Conservation (phyloP, 371 early-diverging fungal species). For the Mortierella sp. region DNA sequence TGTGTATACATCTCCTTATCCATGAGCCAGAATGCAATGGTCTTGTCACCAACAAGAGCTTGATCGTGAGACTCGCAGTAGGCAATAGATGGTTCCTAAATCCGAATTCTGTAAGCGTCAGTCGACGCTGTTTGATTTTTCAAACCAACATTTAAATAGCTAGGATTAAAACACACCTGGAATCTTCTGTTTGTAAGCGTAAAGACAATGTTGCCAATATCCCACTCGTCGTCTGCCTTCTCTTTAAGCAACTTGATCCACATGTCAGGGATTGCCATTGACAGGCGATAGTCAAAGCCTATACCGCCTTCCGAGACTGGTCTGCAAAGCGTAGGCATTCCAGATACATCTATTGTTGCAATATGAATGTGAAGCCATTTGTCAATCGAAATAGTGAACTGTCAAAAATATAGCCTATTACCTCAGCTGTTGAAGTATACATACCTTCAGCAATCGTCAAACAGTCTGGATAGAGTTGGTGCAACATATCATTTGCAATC, state of each 20-base stretch:
- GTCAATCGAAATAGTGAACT: too few relatives aligned
- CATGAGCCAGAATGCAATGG: conserved; percentile 98
- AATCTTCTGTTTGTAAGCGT: conserved; percentile 93
- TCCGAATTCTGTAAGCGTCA: neutral
- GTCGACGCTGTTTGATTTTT: too few relatives aligned
- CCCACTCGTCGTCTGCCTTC: conserved; percentile 92
- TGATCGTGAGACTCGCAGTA: conserved; percentile 98
- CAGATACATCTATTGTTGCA: conserved; percentile 87
- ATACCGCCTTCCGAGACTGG: conserved; percentile 93
- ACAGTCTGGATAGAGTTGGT: conserved; percentile 79
- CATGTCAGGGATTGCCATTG: conserved; percentile 99
- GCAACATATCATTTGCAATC: conserved; percentile 91
- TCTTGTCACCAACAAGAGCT: conserved; percentile 98
- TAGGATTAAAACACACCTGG: conserved; percentile 48
- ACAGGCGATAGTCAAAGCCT: conserved; percentile 96
- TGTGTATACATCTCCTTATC: conserved; percentile 97
- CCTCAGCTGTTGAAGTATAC: too few relatives aligned
- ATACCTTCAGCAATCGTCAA: conserved; percentile 92
- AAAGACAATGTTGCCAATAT: conserved; percentile 86
- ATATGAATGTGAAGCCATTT: neutral
- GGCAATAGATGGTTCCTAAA: conserved; percentile 86
- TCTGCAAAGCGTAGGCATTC: conserved; percentile 97
- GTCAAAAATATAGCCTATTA: too few relatives aligned
- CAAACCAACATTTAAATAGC: too few relatives aligned
- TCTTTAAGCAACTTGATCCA: conserved; percentile 98